These are phyloP conservation scores for Lotmaria passim DNA, from an alignment of 208 protist species.

Conservation along the genomic window DNA sequence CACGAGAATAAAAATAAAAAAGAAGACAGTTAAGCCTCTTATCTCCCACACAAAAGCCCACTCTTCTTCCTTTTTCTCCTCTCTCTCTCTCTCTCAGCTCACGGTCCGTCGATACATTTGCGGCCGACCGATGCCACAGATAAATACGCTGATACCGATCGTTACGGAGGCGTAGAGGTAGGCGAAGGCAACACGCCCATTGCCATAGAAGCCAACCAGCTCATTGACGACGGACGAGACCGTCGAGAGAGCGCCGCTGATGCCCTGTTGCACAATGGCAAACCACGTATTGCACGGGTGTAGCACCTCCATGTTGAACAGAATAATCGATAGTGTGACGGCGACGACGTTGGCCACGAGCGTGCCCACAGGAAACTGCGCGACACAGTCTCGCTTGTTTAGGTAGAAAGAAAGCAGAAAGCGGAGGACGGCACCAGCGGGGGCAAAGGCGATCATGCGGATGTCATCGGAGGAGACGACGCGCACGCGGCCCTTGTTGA, in stretches of 20 bases:
- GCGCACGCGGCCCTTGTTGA: conserved; percentile 25
- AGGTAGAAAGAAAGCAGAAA: conserved; percentile 46
- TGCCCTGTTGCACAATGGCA: conserved; percentile 44
- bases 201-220: conserved; percentile 33
- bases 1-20: conserved; percentile 1
- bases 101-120: conserved; percentile 28
- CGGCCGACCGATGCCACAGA: conserved; percentile 44
- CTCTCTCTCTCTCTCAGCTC: background rate
- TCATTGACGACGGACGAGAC: conserved; percentile 65
- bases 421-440: conserved; percentile 49
- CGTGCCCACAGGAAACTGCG: conserved; percentile 57
- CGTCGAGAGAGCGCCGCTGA: conserved; percentile 60
- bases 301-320: conserved; percentile 32
- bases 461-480: conserved; percentile 33
- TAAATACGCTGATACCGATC: conserved; percentile 33
- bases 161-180: conserved; percentile 52
- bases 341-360: conserved; percentile 47
- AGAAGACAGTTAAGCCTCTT: background rate
- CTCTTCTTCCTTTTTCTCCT: too few species aligned
- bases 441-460: conserved; percentile 44
- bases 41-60: background rate
- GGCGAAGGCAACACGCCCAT: conserved; percentile 16
- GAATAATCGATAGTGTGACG: conserved; percentile 36
- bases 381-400: conserved; percentile 43
- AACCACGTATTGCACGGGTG: conserved; percentile 33